Evolutionary conservation across 352 stramenopile genomes (phyloP).

Genomic region (Phytophthora citricola): DNA sequence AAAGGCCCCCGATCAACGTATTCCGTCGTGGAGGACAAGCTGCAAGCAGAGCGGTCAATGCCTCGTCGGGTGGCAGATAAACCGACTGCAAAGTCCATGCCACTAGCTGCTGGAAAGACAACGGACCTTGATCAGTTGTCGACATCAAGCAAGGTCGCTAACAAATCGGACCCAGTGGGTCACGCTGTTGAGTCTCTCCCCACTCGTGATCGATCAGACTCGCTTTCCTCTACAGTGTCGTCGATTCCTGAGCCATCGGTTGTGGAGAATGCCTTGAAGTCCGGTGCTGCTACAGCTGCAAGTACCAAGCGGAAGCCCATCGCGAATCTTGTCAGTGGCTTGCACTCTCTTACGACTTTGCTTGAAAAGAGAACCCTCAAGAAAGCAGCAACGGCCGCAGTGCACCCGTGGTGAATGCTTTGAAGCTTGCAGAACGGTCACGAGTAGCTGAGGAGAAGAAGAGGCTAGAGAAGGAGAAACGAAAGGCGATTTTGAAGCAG

Average conservation of each 20-base stretch:
- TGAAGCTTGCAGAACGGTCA: slow-evolving; percentile 78
- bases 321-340: slow-evolving; percentile 69
- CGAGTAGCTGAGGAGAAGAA: slow-evolving; percentile 76
- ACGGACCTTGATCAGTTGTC: slow-evolving; percentile 4
- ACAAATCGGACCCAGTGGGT: not conserved
- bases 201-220: slow-evolving; percentile 40
- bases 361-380: slow-evolving; percentile 54
- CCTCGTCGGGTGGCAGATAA: slow-evolving; percentile 14
- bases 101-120: not conserved
- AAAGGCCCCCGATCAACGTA: slow-evolving; percentile 15
- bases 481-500: slow-evolving; percentile 69
- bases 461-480: slow-evolving; percentile 61
- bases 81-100: slow-evolving; percentile 18
- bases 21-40: slow-evolving; percentile 19
- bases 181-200: slow-evolving; percentile 1
- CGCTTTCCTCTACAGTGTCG: slow-evolving; percentile 61
- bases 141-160: not conserved
- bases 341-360: slow-evolving; percentile 81
- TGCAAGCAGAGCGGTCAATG: slow-evolving; percentile 17
- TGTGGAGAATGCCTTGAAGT: slow-evolving; percentile 32
- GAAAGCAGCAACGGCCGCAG: slow-evolving; percentile 42
- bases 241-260: slow-evolving; percentile 53
- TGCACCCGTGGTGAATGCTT: slow-evolving; percentile 62
- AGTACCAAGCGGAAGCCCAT: slow-evolving; percentile 44
- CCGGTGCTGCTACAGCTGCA: slow-evolving; percentile 8